Conservation (phyloP, 1,284 basidiomycete species). For the Mycena citricolor region DNA sequence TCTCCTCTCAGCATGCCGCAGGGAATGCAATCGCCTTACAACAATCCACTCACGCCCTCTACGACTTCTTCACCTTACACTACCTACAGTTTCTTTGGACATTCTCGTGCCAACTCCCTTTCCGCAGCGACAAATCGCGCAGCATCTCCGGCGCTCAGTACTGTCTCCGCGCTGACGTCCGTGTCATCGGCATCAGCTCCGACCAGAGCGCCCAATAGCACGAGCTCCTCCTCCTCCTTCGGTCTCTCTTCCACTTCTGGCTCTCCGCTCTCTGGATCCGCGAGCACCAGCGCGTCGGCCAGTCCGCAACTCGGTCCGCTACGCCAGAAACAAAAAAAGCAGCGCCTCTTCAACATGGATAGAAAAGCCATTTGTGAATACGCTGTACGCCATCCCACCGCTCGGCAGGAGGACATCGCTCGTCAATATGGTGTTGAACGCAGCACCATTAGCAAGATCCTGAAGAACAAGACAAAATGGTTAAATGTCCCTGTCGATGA, state of each 20-base stretch:
- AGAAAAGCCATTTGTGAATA: slow-evolving; percentile 78
- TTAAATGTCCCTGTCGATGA: slow-evolving; percentile 63
- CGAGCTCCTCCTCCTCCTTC: no score
- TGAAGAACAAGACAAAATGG: slow-evolving; percentile 84
- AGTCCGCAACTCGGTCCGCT: no score
- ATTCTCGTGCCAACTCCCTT: slow-evolving; percentile 45
- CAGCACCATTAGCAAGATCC: slow-evolving; percentile 91
- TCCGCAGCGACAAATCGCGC: slow-evolving; percentile 49
- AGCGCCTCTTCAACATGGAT: slow-evolving; percentile 71
- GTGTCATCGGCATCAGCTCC: slow-evolving; percentile 44
- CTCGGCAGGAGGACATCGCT: slow-evolving; percentile 82
- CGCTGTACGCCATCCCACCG: slow-evolving; percentile 59
- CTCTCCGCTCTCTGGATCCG: slow-evolving; percentile 24
- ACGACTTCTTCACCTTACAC: slow-evolving; percentile 37
- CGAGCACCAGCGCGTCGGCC: no score
- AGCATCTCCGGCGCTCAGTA: slow-evolving; percentile 61
- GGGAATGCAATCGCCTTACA: slow-evolving; percentile 32
- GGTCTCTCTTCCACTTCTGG: slow-evolving; percentile 23
- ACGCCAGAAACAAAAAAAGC: slow-evolving; percentile 62
- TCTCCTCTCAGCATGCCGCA: slow-evolving; percentile 19
- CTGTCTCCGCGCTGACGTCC: slow-evolving; percentile 51
- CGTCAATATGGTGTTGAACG: slow-evolving; percentile 77
- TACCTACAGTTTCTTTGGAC: slow-evolving; percentile 35
- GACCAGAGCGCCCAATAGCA: no score
- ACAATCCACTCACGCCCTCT: slow-evolving; percentile 39